phyloP scores from a whole-genome alignment of 2,329 filamentous ascomycete species.

The Penicillium sp. region DNA sequence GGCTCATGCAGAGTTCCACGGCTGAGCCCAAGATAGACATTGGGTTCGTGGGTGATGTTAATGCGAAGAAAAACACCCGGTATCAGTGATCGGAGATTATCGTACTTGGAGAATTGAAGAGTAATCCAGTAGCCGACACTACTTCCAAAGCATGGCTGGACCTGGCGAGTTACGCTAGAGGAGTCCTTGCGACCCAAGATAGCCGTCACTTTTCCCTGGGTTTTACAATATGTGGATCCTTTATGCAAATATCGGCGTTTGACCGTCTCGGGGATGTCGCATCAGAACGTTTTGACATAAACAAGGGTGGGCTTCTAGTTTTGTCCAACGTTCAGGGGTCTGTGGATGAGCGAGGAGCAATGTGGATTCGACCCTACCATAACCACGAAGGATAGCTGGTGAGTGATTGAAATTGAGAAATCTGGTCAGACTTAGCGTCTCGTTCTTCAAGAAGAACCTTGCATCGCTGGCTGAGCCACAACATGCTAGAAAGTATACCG shows the following conservation, averaged over 20 bases:
- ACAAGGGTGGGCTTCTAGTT: slow-evolving; percentile 34
- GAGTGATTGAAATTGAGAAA: slow-evolving; percentile 39
- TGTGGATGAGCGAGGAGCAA: slow-evolving; percentile 33
- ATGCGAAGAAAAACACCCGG: slow-evolving; percentile 20
- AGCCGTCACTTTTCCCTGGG: slow-evolving; percentile 43
- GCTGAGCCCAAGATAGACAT: slow-evolving; percentile 31
- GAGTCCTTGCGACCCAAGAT: slow-evolving; percentile 42
- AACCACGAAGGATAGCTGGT: slow-evolving; percentile 24
- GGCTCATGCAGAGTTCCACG: slow-evolving; percentile 26
- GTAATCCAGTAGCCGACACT: slow-evolving; percentile 39
- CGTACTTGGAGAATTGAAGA: slow-evolving; percentile 44
- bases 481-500: slow-evolving; percentile 43
- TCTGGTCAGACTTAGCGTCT: slow-evolving; percentile 37
- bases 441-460: slow-evolving; percentile 34
- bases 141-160: slow-evolving; percentile 37
- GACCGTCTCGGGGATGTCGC: slow-evolving; percentile 43
- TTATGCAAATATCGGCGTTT: slow-evolving; percentile 41
- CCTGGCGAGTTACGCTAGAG: slow-evolving; percentile 40
- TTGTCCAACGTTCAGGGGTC: slow-evolving; percentile 11
- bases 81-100: slow-evolving; percentile 42
- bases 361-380: slow-evolving; percentile 45
- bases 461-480: slow-evolving; percentile 37
- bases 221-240: slow-evolving; percentile 44
- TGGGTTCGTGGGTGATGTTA: slow-evolving; percentile 8
- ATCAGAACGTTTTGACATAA: slow-evolving; percentile 44